These are phyloP conservation scores for Globisporangium megalacanthum DNA, from an alignment of 352 stramenopile species.

Conservation along the genomic window DNA sequence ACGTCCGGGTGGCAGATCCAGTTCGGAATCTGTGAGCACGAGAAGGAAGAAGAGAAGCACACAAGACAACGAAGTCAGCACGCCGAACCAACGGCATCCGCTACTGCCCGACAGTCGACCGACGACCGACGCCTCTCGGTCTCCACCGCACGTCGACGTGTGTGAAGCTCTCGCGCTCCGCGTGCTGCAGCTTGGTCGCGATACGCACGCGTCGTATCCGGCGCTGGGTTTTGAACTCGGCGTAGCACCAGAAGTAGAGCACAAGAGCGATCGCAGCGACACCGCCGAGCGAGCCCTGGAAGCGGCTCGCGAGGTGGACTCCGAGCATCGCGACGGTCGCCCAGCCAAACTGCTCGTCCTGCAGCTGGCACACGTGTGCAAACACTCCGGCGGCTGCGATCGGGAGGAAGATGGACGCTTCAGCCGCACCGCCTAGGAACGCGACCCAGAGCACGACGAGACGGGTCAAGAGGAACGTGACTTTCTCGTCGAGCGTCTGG, in stretches of 20 bases:
- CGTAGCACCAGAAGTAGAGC: slow-evolving; percentile 54
- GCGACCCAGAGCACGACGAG: slow-evolving; percentile 30
- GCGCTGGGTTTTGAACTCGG: slow-evolving; percentile 35
- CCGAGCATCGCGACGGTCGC: slow-evolving; percentile 25
- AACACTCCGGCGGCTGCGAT: slow-evolving; percentile 40
- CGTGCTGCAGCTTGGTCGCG: slow-evolving; percentile 15
- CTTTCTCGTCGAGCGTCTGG: slow-evolving; percentile 14
- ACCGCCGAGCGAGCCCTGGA: slow-evolving; percentile 43
- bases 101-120: too few relatives aligned
- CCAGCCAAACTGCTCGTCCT: slow-evolving; percentile 20
- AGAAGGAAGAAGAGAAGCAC: background rate
- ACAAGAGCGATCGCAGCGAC: slow-evolving; percentile 26
- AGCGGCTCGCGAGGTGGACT: slow-evolving; percentile 31
- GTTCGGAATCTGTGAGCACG: slow-evolving; percentile 31
- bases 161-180: slow-evolving; percentile 28
- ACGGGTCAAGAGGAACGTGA: slow-evolving; percentile 12
- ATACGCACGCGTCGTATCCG: slow-evolving; percentile 20
- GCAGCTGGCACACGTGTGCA: slow-evolving; percentile 21
- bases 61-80: background rate
- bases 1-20: slow-evolving; percentile 58
- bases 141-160: slow-evolving; percentile 20
- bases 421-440: slow-evolving; percentile 21
- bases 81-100: too few relatives aligned
- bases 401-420: slow-evolving; percentile 57
- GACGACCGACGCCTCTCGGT: too few relatives aligned